Base-by-base conservation (phyloP, 129 eudicot genomes). In the Solidago caesia region DNA sequence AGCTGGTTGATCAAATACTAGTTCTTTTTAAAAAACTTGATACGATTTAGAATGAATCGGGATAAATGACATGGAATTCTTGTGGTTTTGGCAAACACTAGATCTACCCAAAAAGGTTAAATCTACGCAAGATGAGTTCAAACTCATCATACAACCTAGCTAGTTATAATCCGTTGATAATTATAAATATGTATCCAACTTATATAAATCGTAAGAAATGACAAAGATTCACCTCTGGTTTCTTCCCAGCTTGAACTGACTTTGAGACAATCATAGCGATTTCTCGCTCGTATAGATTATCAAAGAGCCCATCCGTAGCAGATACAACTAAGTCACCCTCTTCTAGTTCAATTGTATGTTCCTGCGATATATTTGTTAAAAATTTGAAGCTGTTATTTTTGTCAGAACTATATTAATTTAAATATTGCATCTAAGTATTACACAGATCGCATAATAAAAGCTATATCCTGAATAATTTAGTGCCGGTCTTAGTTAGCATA, bases 271-370 rank as follows among this genome's bases (percentile, higher is more conserved):
- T 82, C 65, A 75, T 77, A 21, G 80, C 79, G 57, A 93, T 90
- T 73, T 90, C 98, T 78, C 82, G 82, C 67, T 83, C 91, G 57
- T 90, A 93, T n/a, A 93, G 74, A 67, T 93, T 93, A 87, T 93
- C 98, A 72, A 88, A 87, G 51, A 93, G 91, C 70, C 98, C 98
- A 82, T 93, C 97, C 1, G 98, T 93, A 13, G 98, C 96, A 58
- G 83, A 80, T 44, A 93, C 81, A 65, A 90, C 82, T 67, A 88
- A 65, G 75, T 93, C 97, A 33, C 85, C 97, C 51, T 80, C 91
- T 21, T 88, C 97, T 72, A 93, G 69, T 75, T 88, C 89, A 74
- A 93, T 77, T 53, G 26, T 64, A 80, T 86, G 76, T 73, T 72
- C 84, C 98, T 93, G 87, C 52, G 46, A 47, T 33, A 6, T 47